Conservation (phyloP, 1,284 basidiomycete genomes). For the Puccinia triticina region DNA sequence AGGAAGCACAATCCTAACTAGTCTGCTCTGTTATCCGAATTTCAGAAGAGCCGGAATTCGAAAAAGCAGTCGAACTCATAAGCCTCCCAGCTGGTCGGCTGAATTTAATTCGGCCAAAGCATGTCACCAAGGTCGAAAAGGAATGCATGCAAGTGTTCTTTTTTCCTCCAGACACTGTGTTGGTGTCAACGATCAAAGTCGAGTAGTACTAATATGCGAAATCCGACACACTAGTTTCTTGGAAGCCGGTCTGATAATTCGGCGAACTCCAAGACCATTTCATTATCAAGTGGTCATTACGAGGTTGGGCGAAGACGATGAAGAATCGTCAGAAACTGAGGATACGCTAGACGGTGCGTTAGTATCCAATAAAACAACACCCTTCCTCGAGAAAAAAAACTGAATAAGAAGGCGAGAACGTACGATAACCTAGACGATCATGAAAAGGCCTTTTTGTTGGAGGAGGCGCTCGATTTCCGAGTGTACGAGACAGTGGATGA, state of each 20-base stretch:
- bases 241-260: constrained; percentile 90
- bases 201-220: neutral
- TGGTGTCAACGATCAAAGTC: too few species aligned
- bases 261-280: constrained; percentile 77
- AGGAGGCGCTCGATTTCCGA: constrained; percentile 20
- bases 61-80: constrained; percentile 71
- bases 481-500: constrained; percentile 34
- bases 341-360: constrained; percentile 66
- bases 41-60: neutral
- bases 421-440: constrained; percentile 24
- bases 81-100: constrained; percentile 91
- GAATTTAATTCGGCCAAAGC: constrained; percentile 79
- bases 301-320: constrained; percentile 90
- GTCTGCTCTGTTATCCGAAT: neutral
- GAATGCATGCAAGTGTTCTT: constrained; percentile 85
- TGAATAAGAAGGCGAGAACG: neutral
- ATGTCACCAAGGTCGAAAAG: constrained; percentile 82
- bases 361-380: neutral
- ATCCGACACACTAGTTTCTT: constrained; percentile 71
- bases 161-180: neutral
- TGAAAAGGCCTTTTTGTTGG: constrained; percentile 42
- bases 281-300: constrained; percentile 97
- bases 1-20: neutral
- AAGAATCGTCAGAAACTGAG: constrained; percentile 88
- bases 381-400: neutral